Conservation (phyloP, 2,329 filamentous ascomycete genomes). For the Fusarium verrucosum region DNA sequence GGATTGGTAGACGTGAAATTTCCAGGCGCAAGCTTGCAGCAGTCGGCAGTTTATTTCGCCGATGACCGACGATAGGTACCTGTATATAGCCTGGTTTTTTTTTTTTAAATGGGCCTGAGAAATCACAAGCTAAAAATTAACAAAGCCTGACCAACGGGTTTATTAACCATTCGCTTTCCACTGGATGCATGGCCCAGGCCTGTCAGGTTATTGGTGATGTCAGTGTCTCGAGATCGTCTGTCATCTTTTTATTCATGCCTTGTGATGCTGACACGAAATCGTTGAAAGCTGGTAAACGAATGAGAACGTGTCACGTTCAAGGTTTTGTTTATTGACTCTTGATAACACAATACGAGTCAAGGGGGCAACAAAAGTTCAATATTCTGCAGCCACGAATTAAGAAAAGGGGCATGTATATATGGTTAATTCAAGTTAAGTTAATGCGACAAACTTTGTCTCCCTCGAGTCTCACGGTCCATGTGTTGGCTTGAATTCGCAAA, state of each 20-base stretch:
- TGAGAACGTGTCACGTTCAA: slow-evolving; percentile 1
- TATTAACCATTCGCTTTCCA: slow-evolving; percentile 24
- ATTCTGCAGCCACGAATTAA: slow-evolving; percentile 18
- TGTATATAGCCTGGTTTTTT: not conserved
- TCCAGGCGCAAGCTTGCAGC: slow-evolving; percentile 30
- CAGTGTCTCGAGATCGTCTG: slow-evolving; percentile 35
- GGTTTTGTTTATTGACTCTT: not conserved
- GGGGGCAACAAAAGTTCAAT: slow-evolving; percentile 5
- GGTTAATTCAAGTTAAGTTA: slow-evolving; percentile 2
- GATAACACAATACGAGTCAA: slow-evolving; percentile 1
- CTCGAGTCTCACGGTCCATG: slow-evolving; percentile 18
- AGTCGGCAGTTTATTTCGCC: slow-evolving; percentile 44
- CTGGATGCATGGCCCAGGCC: slow-evolving; percentile 36
- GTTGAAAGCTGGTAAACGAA: not conserved
- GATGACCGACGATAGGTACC: slow-evolving; percentile 20
- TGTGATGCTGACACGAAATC: slow-evolving; percentile 18
- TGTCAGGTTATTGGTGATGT: slow-evolving; percentile 42
- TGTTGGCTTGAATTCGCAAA: not conserved
- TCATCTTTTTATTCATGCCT: slow-evolving; percentile 2
- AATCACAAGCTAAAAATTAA: slow-evolving; percentile 20
- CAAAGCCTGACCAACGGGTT: no score
- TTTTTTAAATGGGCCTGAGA: not conserved
- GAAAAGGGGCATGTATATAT: slow-evolving; percentile 13
- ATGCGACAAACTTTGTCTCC: slow-evolving; percentile 17
- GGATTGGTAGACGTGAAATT: slow-evolving; percentile 39